Conservation (phyloP, 1,284 basidiomycete species). For the Ceraceosorus bombacis region DNA sequence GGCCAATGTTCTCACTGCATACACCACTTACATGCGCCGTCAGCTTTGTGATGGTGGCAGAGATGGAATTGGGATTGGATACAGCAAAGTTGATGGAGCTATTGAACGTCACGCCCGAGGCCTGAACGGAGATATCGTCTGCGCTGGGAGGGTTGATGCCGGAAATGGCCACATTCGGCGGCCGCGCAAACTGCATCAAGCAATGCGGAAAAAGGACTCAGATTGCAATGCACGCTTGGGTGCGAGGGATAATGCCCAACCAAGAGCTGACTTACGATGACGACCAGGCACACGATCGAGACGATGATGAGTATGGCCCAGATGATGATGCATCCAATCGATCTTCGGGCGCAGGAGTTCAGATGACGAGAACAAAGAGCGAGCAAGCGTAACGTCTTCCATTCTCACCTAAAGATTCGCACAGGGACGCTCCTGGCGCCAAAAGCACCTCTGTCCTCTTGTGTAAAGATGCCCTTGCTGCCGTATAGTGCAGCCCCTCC, state of each 20-base stretch:
- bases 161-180: constrained; percentile 39
- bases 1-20: neutral
- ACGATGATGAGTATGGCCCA: constrained; percentile 33
- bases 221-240: neutral
- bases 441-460: constrained; percentile 36
- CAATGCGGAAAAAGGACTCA: no score
- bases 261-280: constrained; percentile 9
- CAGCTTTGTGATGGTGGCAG: constrained; percentile 33
- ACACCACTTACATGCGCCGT: constrained; percentile 18
- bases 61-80: constrained; percentile 44
- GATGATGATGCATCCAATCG: constrained; percentile 35
- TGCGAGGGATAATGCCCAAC: constrained; percentile 1
- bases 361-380: neutral
- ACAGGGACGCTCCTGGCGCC: constrained; percentile 24
- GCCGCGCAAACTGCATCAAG: constrained; percentile 28
- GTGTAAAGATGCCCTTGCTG: constrained; percentile 40
- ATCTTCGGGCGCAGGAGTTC: constrained; percentile 10
- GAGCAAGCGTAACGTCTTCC: neutral
- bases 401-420: constrained; percentile 26
- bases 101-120: constrained; percentile 30
- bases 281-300: constrained; percentile 34
- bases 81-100: constrained; percentile 36
- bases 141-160: constrained; percentile 18
- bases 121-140: constrained; percentile 22
- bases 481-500: constrained; percentile 17